These are phyloP conservation scores for Harringtonia aguacate DNA, from an alignment of 2,329 filamentous ascomycete genomes.

Conservation along the genomic window DNA sequence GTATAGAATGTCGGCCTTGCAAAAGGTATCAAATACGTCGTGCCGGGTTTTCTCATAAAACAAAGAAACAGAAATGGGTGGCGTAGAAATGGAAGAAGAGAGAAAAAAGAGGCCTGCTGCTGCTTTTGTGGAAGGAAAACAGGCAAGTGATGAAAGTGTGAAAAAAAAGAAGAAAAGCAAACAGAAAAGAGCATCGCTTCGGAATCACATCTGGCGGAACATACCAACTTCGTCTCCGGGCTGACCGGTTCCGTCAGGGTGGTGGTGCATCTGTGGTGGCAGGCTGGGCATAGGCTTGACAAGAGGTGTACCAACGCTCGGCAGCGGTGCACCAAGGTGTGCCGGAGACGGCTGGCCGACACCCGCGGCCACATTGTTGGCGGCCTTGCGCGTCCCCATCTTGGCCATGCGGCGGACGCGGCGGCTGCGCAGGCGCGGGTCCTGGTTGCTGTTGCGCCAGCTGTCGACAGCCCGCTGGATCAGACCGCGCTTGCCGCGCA, in stretches of 20 bases:
- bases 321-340: constrained; percentile 29
- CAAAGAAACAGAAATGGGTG: background rate
- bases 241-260: constrained; percentile 55
- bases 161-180: constrained; percentile 8
- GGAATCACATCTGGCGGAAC: constrained; percentile 87
- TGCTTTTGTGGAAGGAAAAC: background rate
- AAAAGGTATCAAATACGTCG: constrained; percentile 19
- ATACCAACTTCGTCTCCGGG: constrained; percentile 89
- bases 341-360: constrained; percentile 9
- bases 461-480: constrained; percentile 97
- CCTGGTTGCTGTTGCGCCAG: constrained; percentile 98
- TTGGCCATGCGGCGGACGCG: constrained; percentile 93
- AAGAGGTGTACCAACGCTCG: constrained; percentile 52
- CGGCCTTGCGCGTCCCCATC: constrained; percentile 73
- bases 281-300: constrained; percentile 58
- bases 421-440: constrained; percentile 80
- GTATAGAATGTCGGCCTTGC: constrained; percentile 10
- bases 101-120: too few species aligned
- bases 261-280: constrained; percentile 64
- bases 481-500: constrained; percentile 86
- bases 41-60: background rate
- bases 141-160: background rate
- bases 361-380: constrained; percentile 27
- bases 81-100: background rate
- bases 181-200: constrained; percentile 9